These are phyloP conservation scores for Trichoderma gamsii DNA, from an alignment of 495 filamentous ascomycete species.

Conservation along the genomic window DNA sequence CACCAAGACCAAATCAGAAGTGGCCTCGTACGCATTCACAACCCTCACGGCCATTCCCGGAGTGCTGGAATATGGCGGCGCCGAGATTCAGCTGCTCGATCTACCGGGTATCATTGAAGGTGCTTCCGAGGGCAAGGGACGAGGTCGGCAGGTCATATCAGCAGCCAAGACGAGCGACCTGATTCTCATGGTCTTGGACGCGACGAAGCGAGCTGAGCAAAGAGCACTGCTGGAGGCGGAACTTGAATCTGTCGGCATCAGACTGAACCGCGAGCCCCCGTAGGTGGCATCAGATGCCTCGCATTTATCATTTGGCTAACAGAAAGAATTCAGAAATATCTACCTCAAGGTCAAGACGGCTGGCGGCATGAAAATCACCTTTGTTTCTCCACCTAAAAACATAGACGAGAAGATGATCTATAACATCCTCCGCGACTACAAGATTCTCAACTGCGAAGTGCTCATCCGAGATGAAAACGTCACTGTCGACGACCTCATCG, in stretches of 20 bases:
- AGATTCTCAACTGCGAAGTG: constrained; percentile 96
- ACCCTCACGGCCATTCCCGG: constrained; percentile 97
- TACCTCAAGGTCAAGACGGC: constrained; percentile 97
- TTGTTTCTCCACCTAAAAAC: constrained; percentile 78
- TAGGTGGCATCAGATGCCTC: constrained; percentile 44
- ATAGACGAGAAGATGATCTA: constrained; percentile 96
- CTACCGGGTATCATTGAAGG: constrained; percentile 98
- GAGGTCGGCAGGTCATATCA: constrained; percentile 94
- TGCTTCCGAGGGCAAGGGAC: constrained; percentile 89
- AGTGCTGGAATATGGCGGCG: constrained; percentile 95
- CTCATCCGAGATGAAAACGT: constrained; percentile 91
- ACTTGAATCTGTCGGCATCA: constrained; percentile 92
- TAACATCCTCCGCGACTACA: constrained; percentile 96
- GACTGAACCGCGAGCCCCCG: constrained; percentile 89
- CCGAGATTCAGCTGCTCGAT: constrained; percentile 98
- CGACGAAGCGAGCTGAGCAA: constrained; percentile 95
- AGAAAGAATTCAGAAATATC: constrained; percentile 63
- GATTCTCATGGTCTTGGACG: constrained; percentile 94
- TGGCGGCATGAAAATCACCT: constrained; percentile 97
- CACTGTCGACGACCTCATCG: constrained; percentile 97
- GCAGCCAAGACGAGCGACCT: constrained; percentile 99
- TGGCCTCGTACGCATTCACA: constrained; percentile 96
- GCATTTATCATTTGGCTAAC: constrained; percentile 20
- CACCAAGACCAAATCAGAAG: constrained; percentile 95
- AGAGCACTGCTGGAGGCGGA: constrained; percentile 84